Percentiles rank a stretch among this genome's conserved stretches.
These are phyloP conservation scores for Cystobasidium pallidum DNA, from an alignment of 1,284 basidiomycete genomes.

Conservation along the genomic window DNA sequence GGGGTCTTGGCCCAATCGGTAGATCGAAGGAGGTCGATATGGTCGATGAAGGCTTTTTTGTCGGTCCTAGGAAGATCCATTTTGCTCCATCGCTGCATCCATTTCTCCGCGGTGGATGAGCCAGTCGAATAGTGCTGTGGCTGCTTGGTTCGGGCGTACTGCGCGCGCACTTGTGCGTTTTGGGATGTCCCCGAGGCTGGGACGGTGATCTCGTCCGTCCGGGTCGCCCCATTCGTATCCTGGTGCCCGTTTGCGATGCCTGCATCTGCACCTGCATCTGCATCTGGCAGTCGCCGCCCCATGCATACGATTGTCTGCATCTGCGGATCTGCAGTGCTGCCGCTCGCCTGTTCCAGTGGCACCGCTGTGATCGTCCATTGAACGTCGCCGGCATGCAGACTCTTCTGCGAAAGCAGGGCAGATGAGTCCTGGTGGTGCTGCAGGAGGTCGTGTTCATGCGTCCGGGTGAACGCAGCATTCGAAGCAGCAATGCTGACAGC, in stretches of 20 bases:
- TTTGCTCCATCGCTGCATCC: conserved; percentile 21
- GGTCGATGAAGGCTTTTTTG: conserved; percentile 1
- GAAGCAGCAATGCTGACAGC: not conserved
- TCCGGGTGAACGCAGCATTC: conserved; percentile 3
- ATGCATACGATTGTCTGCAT: too few species aligned
- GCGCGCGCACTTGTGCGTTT: not conserved
- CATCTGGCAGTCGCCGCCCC: too few species aligned
- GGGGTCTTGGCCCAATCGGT: conserved; percentile 35
- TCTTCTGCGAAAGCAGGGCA: not conserved
- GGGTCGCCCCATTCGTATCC: not conserved
- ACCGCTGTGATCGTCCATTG: conserved; percentile 6
- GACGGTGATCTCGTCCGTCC: not conserved
- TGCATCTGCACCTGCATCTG: too few species aligned
- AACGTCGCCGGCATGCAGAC: not conserved
- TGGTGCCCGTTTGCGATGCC: too few species aligned
- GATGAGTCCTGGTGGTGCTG: not conserved
- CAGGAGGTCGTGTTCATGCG: not conserved
- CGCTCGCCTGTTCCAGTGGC: too few species aligned
- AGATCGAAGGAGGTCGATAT: conserved; percentile 32
- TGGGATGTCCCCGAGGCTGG: conserved; percentile 1
- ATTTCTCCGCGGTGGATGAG: conserved; percentile 8
- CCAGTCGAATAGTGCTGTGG: not conserved
- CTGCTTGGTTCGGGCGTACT: not conserved
- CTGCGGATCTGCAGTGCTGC: too few species aligned
- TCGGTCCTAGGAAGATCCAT: conserved; percentile 21